phyloP scores from a whole-genome alignment of 2,329 filamentous ascomycete genomes.

The Penicillium brevicompactum region DNA sequence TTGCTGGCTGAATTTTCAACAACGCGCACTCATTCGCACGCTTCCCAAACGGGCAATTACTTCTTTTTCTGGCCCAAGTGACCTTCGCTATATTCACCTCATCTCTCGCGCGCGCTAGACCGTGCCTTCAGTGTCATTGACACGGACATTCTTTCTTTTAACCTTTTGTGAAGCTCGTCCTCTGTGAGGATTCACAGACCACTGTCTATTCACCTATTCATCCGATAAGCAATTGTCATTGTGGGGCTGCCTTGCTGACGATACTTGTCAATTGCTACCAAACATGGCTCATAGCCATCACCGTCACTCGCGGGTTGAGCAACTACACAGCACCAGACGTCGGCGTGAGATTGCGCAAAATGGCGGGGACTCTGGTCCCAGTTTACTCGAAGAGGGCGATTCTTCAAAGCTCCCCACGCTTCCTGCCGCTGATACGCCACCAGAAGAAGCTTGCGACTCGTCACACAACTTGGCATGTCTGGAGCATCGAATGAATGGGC shows the following conservation, averaged over 20 bases:
- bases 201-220: neutral
- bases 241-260: neutral
- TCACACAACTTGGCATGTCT: conserved; percentile 9
- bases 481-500: neutral
- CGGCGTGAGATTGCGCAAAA: conserved; percentile 6
- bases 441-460: conserved; percentile 12
- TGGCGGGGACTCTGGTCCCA: neutral
- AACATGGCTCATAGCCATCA: conserved; percentile 24
- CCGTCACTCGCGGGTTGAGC: conserved; percentile 22
- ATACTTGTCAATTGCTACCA: conserved; percentile 4
- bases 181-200: conserved; percentile 16
- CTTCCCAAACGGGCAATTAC: conserved; percentile 1
- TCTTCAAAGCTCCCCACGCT: conserved; percentile 1
- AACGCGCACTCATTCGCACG: conserved; percentile 5
- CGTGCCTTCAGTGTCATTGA: conserved; percentile 10
- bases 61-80: neutral
- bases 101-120: conserved; percentile 16
- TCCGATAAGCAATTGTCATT: neutral
- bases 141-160: neutral
- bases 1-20: neutral
- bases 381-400: neutral
- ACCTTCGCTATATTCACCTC: conserved; percentile 6
- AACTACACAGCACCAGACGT: conserved; percentile 17
- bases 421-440: conserved; percentile 4
- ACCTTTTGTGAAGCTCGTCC: conserved; percentile 15